Evolutionary conservation across 2,329 filamentous ascomycete genomes (phyloP), one percentile per base, ranked within the genome.

Genomic region (Cercospora zeina): DNA sequence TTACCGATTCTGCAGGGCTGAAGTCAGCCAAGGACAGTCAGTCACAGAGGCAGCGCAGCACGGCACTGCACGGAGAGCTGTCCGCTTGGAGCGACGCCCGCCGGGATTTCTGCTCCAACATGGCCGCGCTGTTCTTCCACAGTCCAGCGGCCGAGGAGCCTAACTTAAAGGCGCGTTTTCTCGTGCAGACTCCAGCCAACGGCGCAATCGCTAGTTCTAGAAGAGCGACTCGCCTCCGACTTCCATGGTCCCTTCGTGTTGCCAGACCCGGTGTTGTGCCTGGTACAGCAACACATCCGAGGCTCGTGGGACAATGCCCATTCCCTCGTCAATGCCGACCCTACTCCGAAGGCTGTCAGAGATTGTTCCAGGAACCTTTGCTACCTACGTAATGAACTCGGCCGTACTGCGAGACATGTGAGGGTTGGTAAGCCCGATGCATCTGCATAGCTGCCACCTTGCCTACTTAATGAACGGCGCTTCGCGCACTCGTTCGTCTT

Each of bases 81-180:
- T 13, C 42, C 13, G 16, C 42, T 47, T 24, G 42, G 53, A 45
- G 58, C 37, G 49, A 47, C 50, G 11, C n/a, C n/a, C n/a, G n/a
- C n/a, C n/a, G n/a, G n/a, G n/a, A n/a, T n/a, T n/a, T 31, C 37
- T 21, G 21, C n/a, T 45, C 30, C 39, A 45, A 31, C 21, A 16
- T 36, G 19, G 14, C 36, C 63, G 49, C 49, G 49, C 49, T 30
- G 27, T 47, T 34, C 61, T 59, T 58, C 59, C 59, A 47, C 36
- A 63, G 63, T 33, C 54, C 27, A 36, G 34, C 37, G 30, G 31
- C 63, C 63, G 63, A 61, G 54, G 58, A n/a, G n/a, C n/a, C n/a
- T n/a, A n/a, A n/a, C n/a, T n/a, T n/a, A n/a, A 59, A 58, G 61
- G 61, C 58, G 8, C 39, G 31, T 34, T 56, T 21, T 45, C 58